These are phyloP conservation scores for Cyberlindnera euphorbiae DNA, from an alignment of 805 yeast species.

Conservation along the genomic window DNA sequence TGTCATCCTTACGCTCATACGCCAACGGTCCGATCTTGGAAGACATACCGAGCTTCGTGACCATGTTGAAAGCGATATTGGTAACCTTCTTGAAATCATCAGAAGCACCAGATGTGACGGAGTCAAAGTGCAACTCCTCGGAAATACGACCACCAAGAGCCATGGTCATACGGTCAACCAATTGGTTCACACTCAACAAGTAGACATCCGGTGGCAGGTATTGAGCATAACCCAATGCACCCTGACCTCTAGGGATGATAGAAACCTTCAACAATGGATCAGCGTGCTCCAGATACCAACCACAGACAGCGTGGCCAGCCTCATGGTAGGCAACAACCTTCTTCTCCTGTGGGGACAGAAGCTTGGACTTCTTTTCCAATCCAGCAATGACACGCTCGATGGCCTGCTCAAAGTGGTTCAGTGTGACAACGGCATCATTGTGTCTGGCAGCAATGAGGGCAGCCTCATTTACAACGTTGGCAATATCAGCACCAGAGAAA, in stretches of 20 bases:
- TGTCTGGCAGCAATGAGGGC: slow-evolving; percentile 94
- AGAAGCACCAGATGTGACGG: slow-evolving; percentile 95
- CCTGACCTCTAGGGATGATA: slow-evolving; percentile 94
- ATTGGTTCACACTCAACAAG: slow-evolving; percentile 69
- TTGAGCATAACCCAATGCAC: slow-evolving; percentile 96
- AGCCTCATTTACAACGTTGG: slow-evolving; percentile 95
- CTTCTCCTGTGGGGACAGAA: slow-evolving; percentile 82
- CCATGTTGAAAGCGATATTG: slow-evolving; percentile 90
- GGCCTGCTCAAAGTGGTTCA: slow-evolving; percentile 88
- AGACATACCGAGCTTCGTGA: slow-evolving; percentile 89
- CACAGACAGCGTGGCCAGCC: slow-evolving; percentile 98
- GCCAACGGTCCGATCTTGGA: slow-evolving; percentile 70
- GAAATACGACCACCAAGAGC: slow-evolving; percentile 95
- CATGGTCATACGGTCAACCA: slow-evolving; percentile 91
- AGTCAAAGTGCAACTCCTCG: slow-evolving; percentile 85
- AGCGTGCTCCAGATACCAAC: slow-evolving; percentile 89
- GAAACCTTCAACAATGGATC: slow-evolving; percentile 95
- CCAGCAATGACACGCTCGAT: slow-evolving; percentile 98
- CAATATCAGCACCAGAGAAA: slow-evolving; percentile 97
- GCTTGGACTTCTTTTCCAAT: slow-evolving; percentile 80
- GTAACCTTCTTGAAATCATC: slow-evolving; percentile 97
- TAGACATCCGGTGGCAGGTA: slow-evolving; percentile 92
- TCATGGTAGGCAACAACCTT: slow-evolving; percentile 94
- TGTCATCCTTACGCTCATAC: slow-evolving; percentile 65
- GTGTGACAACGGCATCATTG: slow-evolving; percentile 62